A percentile compares a stretch with the other conserved stretches of the same genome.
These are phyloP conservation scores for Paramecium octaurelia DNA, from an alignment of 73 alveolate species.

Conservation along the genomic window DNA sequence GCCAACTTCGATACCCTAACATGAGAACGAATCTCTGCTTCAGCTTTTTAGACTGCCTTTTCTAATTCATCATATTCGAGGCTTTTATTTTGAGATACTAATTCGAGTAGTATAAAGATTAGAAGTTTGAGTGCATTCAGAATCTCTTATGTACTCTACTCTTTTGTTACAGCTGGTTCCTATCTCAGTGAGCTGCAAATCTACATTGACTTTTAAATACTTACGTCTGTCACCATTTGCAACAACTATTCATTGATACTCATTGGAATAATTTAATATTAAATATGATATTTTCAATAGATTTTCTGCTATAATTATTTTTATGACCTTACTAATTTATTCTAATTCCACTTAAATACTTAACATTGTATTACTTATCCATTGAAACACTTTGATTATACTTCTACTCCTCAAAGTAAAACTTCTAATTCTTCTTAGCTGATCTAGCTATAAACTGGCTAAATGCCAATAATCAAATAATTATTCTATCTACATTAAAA, in stretches of 20 bases:
- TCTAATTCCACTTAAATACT: conserved; percentile 80
- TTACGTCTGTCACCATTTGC: not conserved
- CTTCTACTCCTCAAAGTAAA: no score
- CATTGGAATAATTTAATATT: not conserved
- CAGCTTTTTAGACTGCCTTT: not conserved
- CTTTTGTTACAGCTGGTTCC: not conserved
- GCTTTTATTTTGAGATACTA: not conserved
- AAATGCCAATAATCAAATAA: no score
- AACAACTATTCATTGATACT: not conserved
- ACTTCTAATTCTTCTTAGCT: no score
- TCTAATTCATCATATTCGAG: conserved; percentile 3
- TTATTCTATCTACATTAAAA: no score
- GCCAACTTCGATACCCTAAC: not conserved
- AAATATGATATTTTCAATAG: conserved; percentile 17
- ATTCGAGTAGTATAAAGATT: not conserved
- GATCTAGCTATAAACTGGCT: no score
- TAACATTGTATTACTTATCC: not conserved
- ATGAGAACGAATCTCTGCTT: conserved; percentile 2
- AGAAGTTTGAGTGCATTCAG: not conserved
- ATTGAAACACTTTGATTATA: no score
- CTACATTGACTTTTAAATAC: not conserved
- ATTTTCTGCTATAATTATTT: conserved; percentile 71
- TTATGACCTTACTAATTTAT: conserved; percentile 87
- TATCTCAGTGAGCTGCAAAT: not conserved
- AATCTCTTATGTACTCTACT: not conserved